These are phyloP conservation scores for Ulmus americana DNA, from an alignment of 331 rosid genomes.

Conservation along the genomic window DNA sequence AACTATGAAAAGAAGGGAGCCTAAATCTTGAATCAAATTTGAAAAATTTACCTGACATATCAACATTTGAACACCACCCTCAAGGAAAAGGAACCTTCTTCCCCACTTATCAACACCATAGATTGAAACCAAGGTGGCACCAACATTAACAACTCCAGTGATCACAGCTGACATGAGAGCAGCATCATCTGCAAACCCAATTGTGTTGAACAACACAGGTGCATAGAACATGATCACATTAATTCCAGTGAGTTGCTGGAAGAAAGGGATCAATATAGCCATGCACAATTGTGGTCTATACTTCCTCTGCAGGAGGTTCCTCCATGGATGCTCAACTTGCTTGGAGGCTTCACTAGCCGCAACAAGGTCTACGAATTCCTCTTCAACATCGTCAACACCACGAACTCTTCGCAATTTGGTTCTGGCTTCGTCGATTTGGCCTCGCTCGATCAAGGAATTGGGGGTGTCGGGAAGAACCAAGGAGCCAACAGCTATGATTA, in stretches of 20 bases:
- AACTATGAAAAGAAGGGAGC: too few relatives aligned
- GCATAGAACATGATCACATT: slow-evolving; percentile 94
- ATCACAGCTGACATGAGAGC: slow-evolving; percentile 81
- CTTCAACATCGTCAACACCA: slow-evolving; percentile 52
- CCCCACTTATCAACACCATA: slow-evolving; percentile 92
- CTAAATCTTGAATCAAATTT: not conserved
- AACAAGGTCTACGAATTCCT: slow-evolving; percentile 64
- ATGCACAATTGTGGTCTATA: slow-evolving; percentile 74
- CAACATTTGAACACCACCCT: slow-evolving; percentile 79
- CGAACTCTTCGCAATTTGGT: slow-evolving; percentile 41
- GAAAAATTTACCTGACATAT: slow-evolving; percentile 59
- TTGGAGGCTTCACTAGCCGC: slow-evolving; percentile 56
- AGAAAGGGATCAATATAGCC: slow-evolving; percentile 66
- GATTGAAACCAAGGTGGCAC: slow-evolving; percentile 63
- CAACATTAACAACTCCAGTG: slow-evolving; percentile 64
- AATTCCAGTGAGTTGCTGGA: slow-evolving; percentile 83
- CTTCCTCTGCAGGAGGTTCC: slow-evolving; percentile 46
- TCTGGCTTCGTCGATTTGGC: slow-evolving; percentile 44
- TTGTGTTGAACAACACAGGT: slow-evolving; percentile 62
- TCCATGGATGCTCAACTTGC: slow-evolving; percentile 68
- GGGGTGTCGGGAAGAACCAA: slow-evolving; percentile 77
- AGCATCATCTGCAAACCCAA: slow-evolving; percentile 61
- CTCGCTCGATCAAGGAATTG: slow-evolving; percentile 82
- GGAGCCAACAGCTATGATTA: slow-evolving; percentile 61
- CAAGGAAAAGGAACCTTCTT: slow-evolving; percentile 68